Evolutionary conservation across 768 basidiomycete genomes (phyloP), one percentile per base, ranked within the genome.

Genomic region (Boletus tomentosulus): DNA sequence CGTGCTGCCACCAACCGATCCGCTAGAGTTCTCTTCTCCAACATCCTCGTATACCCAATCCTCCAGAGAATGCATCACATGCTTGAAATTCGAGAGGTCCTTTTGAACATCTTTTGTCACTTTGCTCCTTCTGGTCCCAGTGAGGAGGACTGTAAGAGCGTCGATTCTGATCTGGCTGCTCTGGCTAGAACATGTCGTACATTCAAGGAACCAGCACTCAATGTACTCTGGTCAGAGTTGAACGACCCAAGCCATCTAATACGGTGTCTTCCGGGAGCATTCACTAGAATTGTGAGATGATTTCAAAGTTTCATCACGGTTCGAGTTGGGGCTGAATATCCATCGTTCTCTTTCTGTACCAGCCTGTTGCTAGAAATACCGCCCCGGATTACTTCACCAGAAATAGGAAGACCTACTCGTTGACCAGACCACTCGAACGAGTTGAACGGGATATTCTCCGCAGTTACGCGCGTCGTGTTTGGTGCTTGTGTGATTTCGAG

Each of bases 361-460:
- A 16, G 35, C 2, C 2, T 13, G 35, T 33, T 12, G 19, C 19
- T 19, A 19, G 19, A 19, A 19, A 19, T 19, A 19, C 19, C 19
- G 19, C 19, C 19, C 19, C 19, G 19, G 19, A 19, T 19, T 19
- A 19, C 19, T 19, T 19, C 9, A 30, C 34, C 34, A 34, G 34
- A 3, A 34, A 11, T 13, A 13, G 34, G 10, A 9, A 11, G 34
- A 9, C n/a, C 19, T 39, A 11, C 38, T 39, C 38, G 8, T 42
- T 24, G 3, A 42, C 41, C 41, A 42, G n/a, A 35, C 45, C 11
- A 15, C 45, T n/a, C 19, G 30, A 11, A 11, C 34, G 28, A 10
- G 56, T n/a, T 1, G 56, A 59, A 33, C 54, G 57, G 45, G 27
- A 30, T 31, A 44, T 13, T 12, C 48, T 59, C 33, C 47, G 25